Conservation (phyloP, 2,329 filamentous ascomycete species). For the Colletotrichum sp. region DNA sequence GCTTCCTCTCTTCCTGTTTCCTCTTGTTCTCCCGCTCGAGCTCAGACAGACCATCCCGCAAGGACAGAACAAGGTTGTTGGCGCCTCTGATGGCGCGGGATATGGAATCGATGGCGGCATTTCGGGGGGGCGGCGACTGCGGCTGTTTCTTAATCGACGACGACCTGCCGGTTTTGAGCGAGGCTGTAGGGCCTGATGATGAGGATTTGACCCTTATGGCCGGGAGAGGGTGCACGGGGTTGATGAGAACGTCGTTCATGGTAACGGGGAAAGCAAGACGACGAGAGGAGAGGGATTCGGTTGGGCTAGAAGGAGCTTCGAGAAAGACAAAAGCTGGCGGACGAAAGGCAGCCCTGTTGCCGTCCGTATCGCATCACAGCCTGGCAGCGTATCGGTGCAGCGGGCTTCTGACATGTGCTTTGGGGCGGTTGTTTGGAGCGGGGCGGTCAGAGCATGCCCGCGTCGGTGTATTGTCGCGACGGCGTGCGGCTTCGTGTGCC, state of each 20-base stretch:
- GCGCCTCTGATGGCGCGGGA: constrained; percentile 42
- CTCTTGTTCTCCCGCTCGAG: constrained; percentile 53
- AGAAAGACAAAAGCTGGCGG: not conserved
- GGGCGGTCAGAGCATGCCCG: constrained; percentile 15
- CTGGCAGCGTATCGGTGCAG: not conserved
- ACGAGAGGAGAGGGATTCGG: not conserved
- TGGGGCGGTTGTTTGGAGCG: not conserved
- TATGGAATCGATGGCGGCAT: constrained; percentile 20
- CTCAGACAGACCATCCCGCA: constrained; percentile 57
- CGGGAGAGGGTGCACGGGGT: constrained; percentile 14
- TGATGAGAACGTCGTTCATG: constrained; percentile 24
- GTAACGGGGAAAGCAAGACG: not conserved
- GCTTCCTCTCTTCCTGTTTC: constrained; percentile 62
- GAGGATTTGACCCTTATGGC: constrained; percentile 9
- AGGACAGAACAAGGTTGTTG: constrained; percentile 48
- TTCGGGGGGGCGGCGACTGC: not conserved
- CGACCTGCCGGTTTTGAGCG: constrained; percentile 9
- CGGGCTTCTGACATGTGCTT: constrained; percentile 16
- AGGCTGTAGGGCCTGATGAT: not conserved
- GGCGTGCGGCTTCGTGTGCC: not conserved
- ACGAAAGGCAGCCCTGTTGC: constrained; percentile 5
- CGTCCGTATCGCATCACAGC: constrained; percentile 20
- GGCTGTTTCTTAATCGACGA: constrained; percentile 13
- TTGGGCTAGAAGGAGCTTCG: not conserved
- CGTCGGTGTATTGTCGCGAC: constrained; percentile 5